These are phyloP conservation scores for Lineolata rhizophorae DNA, from an alignment of 495 filamentous ascomycete genomes.

Conservation along the genomic window DNA sequence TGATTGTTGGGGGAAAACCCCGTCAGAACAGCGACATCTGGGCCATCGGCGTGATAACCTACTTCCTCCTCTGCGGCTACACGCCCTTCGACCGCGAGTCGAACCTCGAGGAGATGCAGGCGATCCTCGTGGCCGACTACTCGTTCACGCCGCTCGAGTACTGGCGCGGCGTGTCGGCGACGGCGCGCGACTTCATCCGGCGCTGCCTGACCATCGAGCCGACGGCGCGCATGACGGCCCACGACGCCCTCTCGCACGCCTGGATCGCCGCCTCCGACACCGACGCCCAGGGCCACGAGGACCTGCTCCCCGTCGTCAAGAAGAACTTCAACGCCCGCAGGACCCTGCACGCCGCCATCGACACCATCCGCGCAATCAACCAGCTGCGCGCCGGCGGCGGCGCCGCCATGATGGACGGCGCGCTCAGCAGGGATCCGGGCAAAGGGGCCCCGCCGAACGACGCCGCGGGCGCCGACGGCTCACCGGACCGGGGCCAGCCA, in stretches of 20 bases:
- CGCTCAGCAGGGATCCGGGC: conserved; percentile 40
- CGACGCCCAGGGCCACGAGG: conserved; percentile 24
- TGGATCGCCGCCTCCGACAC: conserved; percentile 51
- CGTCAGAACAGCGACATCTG: conserved; percentile 40
- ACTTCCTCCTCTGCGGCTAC: conserved; percentile 95
- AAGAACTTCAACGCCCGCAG: conserved; percentile 97
- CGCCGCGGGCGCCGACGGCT: conserved; percentile 1
- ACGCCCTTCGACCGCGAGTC: conserved; percentile 95
- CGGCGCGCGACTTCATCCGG: conserved; percentile 76
- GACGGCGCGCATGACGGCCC: conserved; percentile 68
- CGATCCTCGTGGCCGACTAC: conserved; percentile 91
- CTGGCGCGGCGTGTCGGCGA: conserved; percentile 80
- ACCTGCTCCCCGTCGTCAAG: conserved; percentile 81
- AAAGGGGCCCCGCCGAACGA: conserved; percentile 20
- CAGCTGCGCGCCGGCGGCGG: conserved; percentile 74
- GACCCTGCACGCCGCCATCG: conserved; percentile 89
- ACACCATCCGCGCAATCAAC: conserved; percentile 95
- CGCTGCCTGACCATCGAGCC: conserved; percentile 80
- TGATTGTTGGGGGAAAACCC: conserved; percentile 2
- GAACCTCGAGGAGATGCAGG: conserved; percentile 98
- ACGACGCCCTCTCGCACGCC: conserved; percentile 72
- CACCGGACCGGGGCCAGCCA: not conserved
- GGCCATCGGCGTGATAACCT: conserved; percentile 71
- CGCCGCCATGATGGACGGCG: conserved; percentile 59
- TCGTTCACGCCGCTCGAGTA: conserved; percentile 89